Percentiles rank a stretch among this genome's conserved stretches.
These are phyloP conservation scores for Trichoderma aggressivum DNA, from an alignment of 2,329 filamentous ascomycete genomes.

Conservation along the genomic window DNA sequence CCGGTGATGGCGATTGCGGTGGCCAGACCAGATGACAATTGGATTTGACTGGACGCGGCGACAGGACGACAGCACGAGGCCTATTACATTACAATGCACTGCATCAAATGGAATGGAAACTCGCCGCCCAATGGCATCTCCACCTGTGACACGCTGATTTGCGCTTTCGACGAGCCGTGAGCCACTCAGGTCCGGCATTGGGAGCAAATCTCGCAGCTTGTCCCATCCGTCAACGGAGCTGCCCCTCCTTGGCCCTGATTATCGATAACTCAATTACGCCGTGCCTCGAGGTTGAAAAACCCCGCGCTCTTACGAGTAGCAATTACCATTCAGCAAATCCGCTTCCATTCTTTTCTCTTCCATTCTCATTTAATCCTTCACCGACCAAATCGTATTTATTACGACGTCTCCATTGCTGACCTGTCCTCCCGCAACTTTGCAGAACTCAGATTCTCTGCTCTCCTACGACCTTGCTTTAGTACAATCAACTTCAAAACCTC, in stretches of 20 bases:
- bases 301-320: constrained; percentile 18
- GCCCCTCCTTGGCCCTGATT: constrained; percentile 11
- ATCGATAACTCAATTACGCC: constrained; percentile 14
- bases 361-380: constrained; percentile 8
- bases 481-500: constrained; percentile 20
- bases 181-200: background rate
- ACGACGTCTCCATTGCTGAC: constrained; percentile 5
- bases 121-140: constrained; percentile 1
- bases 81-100: background rate
- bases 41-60: background rate
- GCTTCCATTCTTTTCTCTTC: background rate
- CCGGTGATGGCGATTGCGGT: background rate
- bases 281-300: constrained; percentile 11
- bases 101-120: background rate
- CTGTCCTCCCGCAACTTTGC: background rate
- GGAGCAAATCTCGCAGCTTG: constrained; percentile 13
- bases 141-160: background rate
- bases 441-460: background rate
- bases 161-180: constrained; percentile 5
- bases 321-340: constrained; percentile 12
- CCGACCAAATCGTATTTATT: background rate
- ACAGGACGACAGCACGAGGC: background rate
- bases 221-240: constrained; percentile 18
- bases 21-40: background rate
- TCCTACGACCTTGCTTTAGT: background rate